These are phyloP conservation scores for Lumnitzera racemosa DNA, from an alignment of 345 rosid species.

Conservation along the genomic window DNA sequence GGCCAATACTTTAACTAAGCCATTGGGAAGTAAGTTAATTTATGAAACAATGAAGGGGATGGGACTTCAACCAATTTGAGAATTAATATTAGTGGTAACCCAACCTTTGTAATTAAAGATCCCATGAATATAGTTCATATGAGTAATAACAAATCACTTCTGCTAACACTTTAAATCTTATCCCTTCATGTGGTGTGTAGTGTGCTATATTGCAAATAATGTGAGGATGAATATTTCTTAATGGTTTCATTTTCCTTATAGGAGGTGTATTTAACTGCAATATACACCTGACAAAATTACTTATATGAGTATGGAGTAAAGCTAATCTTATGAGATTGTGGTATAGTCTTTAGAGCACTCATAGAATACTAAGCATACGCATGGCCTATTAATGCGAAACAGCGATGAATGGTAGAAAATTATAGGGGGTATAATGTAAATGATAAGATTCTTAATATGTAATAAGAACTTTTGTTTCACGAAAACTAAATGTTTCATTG, in stretches of 20 bases:
- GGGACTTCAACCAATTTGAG: no score
- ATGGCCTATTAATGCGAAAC: background rate
- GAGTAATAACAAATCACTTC: background rate
- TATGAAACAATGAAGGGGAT: no score
- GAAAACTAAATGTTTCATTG: background rate
- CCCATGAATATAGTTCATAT: slow-evolving; percentile 6
- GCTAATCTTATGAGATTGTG: slow-evolving; percentile 1
- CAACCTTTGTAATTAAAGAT: background rate
- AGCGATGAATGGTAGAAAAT: background rate
- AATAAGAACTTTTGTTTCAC: background rate
- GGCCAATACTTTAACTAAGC: no score
- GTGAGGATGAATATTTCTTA: background rate
- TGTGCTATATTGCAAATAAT: background rate
- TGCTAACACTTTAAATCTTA: background rate
- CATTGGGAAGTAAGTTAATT: no score
- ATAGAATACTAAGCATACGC: background rate
- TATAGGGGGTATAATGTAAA: background rate
- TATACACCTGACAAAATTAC: slow-evolving; percentile 1
- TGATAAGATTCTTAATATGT: background rate
- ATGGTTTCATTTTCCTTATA: background rate
- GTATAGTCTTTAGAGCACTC: slow-evolving; percentile 4
- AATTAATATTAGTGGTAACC: no score
- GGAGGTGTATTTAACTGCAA: background rate
- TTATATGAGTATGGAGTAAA: slow-evolving; percentile 7
- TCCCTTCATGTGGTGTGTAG: background rate